Conservation (phyloP, 768 basidiomycete species). For the Butyriboletus loyo region DNA sequence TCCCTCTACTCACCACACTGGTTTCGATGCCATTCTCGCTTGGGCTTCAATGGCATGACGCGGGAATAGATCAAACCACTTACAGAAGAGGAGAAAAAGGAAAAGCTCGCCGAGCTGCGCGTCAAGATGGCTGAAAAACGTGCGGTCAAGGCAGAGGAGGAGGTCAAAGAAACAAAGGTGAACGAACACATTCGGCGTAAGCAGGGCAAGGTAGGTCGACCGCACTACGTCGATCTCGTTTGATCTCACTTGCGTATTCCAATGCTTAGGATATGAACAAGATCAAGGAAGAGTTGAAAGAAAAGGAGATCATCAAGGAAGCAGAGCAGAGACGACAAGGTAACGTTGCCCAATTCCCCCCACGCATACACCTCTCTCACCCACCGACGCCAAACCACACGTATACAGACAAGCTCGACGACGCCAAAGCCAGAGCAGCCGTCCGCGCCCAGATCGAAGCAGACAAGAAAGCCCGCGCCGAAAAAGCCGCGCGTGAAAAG, state of each 20-base stretch:
- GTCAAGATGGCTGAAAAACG: constrained; percentile 81
- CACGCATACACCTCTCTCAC: not conserved
- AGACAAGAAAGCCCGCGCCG: constrained; percentile 86
- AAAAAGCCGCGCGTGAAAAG: constrained; percentile 87
- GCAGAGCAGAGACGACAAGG: constrained; percentile 79
- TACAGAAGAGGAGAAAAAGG: constrained; percentile 90
- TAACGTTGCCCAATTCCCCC: constrained; percentile 24
- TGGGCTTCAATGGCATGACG: not conserved
- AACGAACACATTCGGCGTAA: constrained; percentile 84
- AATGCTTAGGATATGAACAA: constrained; percentile 58
- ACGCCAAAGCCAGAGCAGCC: constrained; percentile 79
- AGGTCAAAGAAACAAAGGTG: constrained; percentile 66
- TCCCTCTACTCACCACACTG: not conserved
- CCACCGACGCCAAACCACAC: not conserved
- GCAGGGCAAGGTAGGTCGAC: constrained; percentile 62
- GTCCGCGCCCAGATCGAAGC: constrained; percentile 94
- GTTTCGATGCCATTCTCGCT: not conserved
- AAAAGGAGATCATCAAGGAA: constrained; percentile 80
- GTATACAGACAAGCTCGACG: constrained; percentile 79
- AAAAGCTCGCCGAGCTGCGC: constrained; percentile 75
- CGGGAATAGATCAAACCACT: constrained; percentile 76
- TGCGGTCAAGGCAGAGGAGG: constrained; percentile 64
- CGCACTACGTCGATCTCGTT: not conserved
- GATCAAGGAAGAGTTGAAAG: constrained; percentile 71
- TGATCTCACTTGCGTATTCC: constrained; percentile 4